Percentiles rank a stretch among this genome's conserved stretches.
Conservation (phyloP, 2,329 filamentous ascomycete species). For the Pseudopithomyces chartarum region DNA sequence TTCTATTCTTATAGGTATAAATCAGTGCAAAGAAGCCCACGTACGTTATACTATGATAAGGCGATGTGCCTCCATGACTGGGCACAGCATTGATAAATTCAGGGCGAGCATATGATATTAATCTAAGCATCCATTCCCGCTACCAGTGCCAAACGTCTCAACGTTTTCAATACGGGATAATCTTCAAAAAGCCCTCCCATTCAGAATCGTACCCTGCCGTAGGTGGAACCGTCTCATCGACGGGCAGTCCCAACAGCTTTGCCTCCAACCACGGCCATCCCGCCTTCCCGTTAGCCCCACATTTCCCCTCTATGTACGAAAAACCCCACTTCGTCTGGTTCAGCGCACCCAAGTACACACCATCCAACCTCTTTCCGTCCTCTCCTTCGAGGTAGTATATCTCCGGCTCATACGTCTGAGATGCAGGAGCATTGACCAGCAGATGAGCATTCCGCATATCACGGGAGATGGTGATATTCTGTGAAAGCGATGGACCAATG, state of each 20-base stretch:
- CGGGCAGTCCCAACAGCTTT: constrained; percentile 13
- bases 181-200: constrained; percentile 16
- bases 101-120: too few relatives aligned
- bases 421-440: constrained; percentile 5
- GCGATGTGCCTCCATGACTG: too few relatives aligned
- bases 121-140: too few relatives aligned
- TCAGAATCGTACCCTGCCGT: constrained; percentile 6
- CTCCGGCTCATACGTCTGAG: constrained; percentile 10
- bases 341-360: constrained; percentile 13
- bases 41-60: too few relatives aligned
- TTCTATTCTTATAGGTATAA: too few relatives aligned
- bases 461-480: constrained; percentile 9
- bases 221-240: constrained; percentile 8
- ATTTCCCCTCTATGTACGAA: constrained; percentile 8
- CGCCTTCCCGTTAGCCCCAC: constrained; percentile 3
- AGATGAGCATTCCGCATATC: constrained; percentile 14
- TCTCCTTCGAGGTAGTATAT: constrained; percentile 12
- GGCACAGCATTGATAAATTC: too few relatives aligned
- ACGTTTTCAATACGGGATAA: not conserved
- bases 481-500: not conserved
- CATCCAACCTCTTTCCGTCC: constrained; percentile 12
- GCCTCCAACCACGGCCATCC: constrained; percentile 8
- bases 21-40: too few relatives aligned
- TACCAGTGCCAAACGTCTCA: not conserved
- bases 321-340: constrained; percentile 20